Conservation (phyloP, 345 rosid species). For the Toxicodendron radicans region DNA sequence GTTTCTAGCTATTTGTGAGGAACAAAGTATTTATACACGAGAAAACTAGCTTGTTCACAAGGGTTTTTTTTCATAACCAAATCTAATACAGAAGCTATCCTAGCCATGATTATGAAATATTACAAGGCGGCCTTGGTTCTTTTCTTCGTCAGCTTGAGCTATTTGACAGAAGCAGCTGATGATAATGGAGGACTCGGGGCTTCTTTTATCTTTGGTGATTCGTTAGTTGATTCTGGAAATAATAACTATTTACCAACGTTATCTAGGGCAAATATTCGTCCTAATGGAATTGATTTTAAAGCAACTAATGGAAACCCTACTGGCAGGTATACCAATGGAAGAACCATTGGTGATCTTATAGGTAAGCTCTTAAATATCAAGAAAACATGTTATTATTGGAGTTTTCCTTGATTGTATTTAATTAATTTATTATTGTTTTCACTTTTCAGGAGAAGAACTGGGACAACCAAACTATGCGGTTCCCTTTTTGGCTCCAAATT, state of each 20-base stretch:
- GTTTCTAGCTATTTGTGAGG: background rate
- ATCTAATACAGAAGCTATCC: background rate
- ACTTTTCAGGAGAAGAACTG: constrained; percentile 74
- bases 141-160: constrained; percentile 11
- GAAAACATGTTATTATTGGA: background rate
- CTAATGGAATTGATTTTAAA: constrained; percentile 84
- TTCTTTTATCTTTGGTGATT: constrained; percentile 83
- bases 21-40: constrained; percentile 16
- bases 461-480: constrained; percentile 67
- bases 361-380: constrained; percentile 36
- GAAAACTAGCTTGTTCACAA: background rate
- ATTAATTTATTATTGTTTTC: background rate
- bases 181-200: constrained; percentile 42
- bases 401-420: background rate
- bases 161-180: constrained; percentile 24
- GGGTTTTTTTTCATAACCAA: background rate
- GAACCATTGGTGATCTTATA: constrained; percentile 82
- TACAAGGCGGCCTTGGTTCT: constrained; percentile 18
- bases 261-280: constrained; percentile 76
- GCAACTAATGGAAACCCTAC: constrained; percentile 83
- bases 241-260: constrained; percentile 75
- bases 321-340: constrained; percentile 83
- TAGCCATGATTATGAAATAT: constrained; percentile 17
- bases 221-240: constrained; percentile 87
- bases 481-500: constrained; percentile 78